Evolutionary conservation across 164 flowering plant genomes (phyloP).

Genomic region (Warburgia ugandensis): DNA sequence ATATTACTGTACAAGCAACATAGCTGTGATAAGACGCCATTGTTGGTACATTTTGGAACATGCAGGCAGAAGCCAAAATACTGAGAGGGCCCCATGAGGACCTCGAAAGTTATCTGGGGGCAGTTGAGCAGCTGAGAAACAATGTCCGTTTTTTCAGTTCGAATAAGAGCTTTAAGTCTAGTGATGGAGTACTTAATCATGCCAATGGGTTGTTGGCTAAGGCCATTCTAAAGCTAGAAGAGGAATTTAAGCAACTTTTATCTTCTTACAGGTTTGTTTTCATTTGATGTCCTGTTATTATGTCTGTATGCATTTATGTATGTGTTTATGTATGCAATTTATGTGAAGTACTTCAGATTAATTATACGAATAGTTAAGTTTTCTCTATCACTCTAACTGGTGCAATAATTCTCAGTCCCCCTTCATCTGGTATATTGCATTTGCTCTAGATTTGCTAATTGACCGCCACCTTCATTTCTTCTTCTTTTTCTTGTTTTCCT

Average conservation of each 20-base stretch:
- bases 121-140: conserved; percentile 79
- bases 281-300: too few species aligned
- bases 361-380: too few species aligned
- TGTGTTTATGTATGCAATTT: too few species aligned
- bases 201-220: conserved; percentile 66
- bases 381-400: too few species aligned
- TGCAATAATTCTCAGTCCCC: too few species aligned
- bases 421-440: too few species aligned
- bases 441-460: too few species aligned
- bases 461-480: not conserved
- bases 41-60: not conserved
- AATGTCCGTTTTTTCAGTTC: conserved; percentile 58
- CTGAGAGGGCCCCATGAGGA: conserved; percentile 95
- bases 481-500: not conserved
- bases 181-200: conserved; percentile 77
- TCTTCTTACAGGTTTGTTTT: conserved; percentile 63
- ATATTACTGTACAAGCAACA: too few species aligned
- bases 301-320: too few species aligned
- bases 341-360: too few species aligned
- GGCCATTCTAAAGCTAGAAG: conserved; percentile 85
- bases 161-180: conserved; percentile 66
- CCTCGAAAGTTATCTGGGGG: conserved; percentile 80
- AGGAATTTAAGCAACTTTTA: conserved; percentile 71
- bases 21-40: too few species aligned
- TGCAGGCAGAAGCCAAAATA: conserved; percentile 90